phyloP scores from a whole-genome alignment of 345 rosid genomes.

The Citropsis articulata region DNA sequence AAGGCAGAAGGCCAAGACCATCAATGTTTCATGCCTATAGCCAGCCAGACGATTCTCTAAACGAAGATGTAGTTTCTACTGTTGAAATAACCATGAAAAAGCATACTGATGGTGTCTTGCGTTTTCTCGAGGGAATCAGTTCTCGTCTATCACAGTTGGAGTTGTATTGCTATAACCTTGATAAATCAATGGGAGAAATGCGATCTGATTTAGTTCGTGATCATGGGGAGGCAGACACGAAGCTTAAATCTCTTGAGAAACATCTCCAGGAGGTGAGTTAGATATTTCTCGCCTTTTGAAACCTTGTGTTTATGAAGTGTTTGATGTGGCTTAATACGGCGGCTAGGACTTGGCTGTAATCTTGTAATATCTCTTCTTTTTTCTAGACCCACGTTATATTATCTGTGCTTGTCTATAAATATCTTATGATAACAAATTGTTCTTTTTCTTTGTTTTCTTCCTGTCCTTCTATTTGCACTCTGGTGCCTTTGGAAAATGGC shows the following conservation, averaged over 20 bases:
- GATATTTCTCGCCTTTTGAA: neutral
- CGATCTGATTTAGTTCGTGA: slow-evolving; percentile 70
- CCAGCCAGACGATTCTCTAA: slow-evolving; percentile 83
- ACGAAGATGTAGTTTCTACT: slow-evolving; percentile 51
- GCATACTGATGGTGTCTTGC: slow-evolving; percentile 72
- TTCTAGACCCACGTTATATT: neutral
- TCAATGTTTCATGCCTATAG: slow-evolving; percentile 61
- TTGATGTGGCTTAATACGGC: neutral
- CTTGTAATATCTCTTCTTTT: neutral
- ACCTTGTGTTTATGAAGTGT: neutral
- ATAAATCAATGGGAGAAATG: slow-evolving; percentile 94
- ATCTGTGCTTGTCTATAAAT: neutral
- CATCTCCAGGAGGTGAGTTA: slow-evolving; percentile 87
- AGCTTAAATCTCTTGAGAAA: slow-evolving; percentile 88
- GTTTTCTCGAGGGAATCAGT: slow-evolving; percentile 95
- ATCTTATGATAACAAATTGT: neutral
- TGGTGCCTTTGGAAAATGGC: neutral
- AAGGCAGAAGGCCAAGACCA: slow-evolving; percentile 67
- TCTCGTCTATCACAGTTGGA: slow-evolving; percentile 93
- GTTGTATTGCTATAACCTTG: slow-evolving; percentile 86
- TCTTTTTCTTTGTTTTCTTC: neutral
- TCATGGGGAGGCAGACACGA: slow-evolving; percentile 65
- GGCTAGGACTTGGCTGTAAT: neutral
- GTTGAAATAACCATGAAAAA: slow-evolving; percentile 84
- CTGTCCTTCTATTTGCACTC: neutral